These are phyloP conservation scores for Suillus subalutaceus DNA, from an alignment of 768 basidiomycete genomes.

Conservation along the genomic window DNA sequence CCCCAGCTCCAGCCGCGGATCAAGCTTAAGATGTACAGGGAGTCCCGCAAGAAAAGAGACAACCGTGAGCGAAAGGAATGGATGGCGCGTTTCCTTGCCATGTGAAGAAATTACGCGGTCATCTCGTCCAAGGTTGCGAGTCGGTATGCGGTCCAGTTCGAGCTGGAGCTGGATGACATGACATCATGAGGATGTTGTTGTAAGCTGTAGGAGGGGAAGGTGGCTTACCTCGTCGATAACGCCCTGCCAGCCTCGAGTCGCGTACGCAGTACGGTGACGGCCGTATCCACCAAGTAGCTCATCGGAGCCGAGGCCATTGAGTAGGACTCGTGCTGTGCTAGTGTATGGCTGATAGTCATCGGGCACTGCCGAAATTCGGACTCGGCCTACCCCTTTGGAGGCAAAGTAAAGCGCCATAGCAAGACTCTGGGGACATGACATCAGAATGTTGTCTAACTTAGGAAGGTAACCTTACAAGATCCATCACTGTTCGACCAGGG, in stretches of 20 bases:
- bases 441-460: slow-evolving; percentile 4
- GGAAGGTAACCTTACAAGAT: slow-evolving; percentile 59
- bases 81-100: slow-evolving; percentile 91
- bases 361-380: slow-evolving; percentile 43
- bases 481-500: slow-evolving; percentile 85
- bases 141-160: slow-evolving; percentile 85
- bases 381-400: slow-evolving; percentile 71
- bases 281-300: slow-evolving; percentile 95
- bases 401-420: slow-evolving; percentile 94
- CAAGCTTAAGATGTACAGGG: slow-evolving; percentile 82
- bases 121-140: slow-evolving; percentile 90
- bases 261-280: slow-evolving; percentile 80
- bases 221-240: slow-evolving; percentile 75
- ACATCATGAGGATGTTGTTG: neutral
- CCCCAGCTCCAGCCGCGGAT: slow-evolving; percentile 74
- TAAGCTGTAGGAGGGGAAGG: neutral
- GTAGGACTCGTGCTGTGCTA: slow-evolving; percentile 77
- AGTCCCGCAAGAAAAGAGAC: slow-evolving; percentile 77
- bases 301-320: slow-evolving; percentile 94
- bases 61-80: slow-evolving; percentile 82
- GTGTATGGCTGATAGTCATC: slow-evolving; percentile 49
- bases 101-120: slow-evolving; percentile 91
- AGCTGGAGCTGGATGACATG: slow-evolving; percentile 70
- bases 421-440: slow-evolving; percentile 63
- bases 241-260: slow-evolving; percentile 67